These are phyloP conservation scores for Penicillium ochrochloron DNA, from an alignment of 495 filamentous ascomycete genomes.

Conservation along the genomic window DNA sequence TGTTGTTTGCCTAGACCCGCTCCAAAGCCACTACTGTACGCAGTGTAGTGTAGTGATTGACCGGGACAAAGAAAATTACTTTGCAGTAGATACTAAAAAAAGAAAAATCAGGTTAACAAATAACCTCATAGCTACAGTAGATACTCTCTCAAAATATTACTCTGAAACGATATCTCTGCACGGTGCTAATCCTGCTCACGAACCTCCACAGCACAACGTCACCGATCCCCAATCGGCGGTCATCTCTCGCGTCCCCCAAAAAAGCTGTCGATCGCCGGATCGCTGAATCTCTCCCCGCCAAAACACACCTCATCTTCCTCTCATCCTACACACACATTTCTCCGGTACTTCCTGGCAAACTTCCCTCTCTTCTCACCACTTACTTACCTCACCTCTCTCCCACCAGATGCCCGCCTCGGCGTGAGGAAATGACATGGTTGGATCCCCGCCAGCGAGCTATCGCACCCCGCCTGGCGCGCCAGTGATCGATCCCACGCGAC, in stretches of 20 bases:
- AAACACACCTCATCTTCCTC: slow-evolving; percentile 2
- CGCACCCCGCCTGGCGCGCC: slow-evolving; percentile 48
- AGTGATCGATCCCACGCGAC: slow-evolving; percentile 39
- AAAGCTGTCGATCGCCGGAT: slow-evolving; percentile 31
- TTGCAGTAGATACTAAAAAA: neutral
- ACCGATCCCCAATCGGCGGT: slow-evolving; percentile 21
- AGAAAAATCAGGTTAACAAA: neutral
- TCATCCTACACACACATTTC: neutral
- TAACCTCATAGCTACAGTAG: neutral
- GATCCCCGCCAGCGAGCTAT: slow-evolving; percentile 56
- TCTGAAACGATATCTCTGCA: neutral
- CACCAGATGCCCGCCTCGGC: slow-evolving; percentile 9
- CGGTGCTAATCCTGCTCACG: slow-evolving; percentile 4
- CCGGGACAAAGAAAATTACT: neutral
- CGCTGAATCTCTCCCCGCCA: slow-evolving; percentile 1
- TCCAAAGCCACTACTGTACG: neutral
- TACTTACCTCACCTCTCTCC: slow-evolving; percentile 4
- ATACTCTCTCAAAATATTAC: neutral
- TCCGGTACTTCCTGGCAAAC: neutral
- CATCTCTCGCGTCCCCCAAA: slow-evolving; percentile 31
- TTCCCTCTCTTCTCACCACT: slow-evolving; percentile 4
- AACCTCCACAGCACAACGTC: slow-evolving; percentile 33
- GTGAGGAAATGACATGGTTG: slow-evolving; percentile 52
- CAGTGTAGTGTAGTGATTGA: neutral
- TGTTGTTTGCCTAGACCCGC: slow-evolving; percentile 6